Conservation (phyloP, 140 eudicot species). For the Senecio squalidus region DNA sequence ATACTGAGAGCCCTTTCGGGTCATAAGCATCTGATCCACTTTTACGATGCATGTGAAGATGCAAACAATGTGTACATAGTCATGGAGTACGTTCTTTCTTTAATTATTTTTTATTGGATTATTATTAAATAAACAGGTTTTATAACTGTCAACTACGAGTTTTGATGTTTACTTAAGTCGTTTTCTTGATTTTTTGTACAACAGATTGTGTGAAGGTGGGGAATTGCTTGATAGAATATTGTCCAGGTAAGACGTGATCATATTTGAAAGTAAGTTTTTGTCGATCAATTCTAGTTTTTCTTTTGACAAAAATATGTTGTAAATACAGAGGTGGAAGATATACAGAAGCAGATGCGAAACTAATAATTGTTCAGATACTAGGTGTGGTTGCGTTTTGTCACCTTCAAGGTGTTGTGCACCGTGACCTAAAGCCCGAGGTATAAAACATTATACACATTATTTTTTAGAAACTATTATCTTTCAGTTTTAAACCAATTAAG, state of each 20-base stretch:
- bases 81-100: conserved; percentile 75
- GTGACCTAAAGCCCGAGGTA: conserved; percentile 98
- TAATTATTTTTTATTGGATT: not conserved
- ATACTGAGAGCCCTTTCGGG: conserved; percentile 89
- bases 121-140: not conserved
- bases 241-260: conserved; percentile 57
- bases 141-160: not conserved
- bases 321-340: conserved; percentile 84
- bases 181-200: conserved; percentile 3
- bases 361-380: conserved; percentile 64
- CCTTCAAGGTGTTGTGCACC: conserved; percentile 96
- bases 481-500: not conserved
- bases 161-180: conserved; percentile 6
- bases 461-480: not conserved
- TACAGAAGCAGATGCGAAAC: conserved; percentile 84
- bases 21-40: conserved; percentile 82
- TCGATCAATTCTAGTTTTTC: not conserved
- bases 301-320: conserved; percentile 11
- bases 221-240: conserved; percentile 89
- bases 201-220: conserved; percentile 97
- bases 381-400: conserved; percentile 91
- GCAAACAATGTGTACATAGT: conserved; percentile 87
- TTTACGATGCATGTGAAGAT: conserved; percentile 92
- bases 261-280: not conserved
- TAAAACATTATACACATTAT: conserved; percentile 11